These are phyloP conservation scores for Arthrobotrys iridis DNA, from an alignment of 2,329 filamentous ascomycete species.

Conservation along the genomic window DNA sequence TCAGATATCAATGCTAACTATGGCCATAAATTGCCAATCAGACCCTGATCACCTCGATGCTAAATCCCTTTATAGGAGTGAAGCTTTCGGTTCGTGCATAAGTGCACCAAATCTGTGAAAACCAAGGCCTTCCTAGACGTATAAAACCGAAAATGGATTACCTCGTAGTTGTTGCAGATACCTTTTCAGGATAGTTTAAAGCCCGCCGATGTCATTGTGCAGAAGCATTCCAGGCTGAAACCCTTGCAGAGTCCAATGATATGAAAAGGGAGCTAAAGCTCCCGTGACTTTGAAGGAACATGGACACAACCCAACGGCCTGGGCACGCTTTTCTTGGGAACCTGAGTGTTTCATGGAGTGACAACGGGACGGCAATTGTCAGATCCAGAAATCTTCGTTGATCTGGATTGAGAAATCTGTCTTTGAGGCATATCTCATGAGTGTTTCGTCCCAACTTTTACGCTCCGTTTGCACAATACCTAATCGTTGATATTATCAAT, in stretches of 20 bases:
- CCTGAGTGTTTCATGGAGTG: conserved; percentile 51
- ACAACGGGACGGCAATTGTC: conserved; percentile 47
- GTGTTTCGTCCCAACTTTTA: conserved; percentile 54
- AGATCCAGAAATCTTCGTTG: conserved; percentile 40
- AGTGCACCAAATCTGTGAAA: conserved; percentile 28
- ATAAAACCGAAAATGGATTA: conserved; percentile 29
- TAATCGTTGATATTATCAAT: conserved; percentile 34
- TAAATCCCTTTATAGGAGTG: conserved; percentile 22
- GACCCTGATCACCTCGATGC: conserved; percentile 33
- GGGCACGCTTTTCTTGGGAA: conserved; percentile 30
- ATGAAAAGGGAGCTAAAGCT: conserved; percentile 39
- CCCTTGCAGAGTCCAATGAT: conserved; percentile 40
- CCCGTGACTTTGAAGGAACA: conserved; percentile 48
- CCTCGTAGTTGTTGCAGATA: conserved; percentile 46
- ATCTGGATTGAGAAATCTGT: conserved; percentile 15
- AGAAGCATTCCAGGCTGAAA: conserved; percentile 51
- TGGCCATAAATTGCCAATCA: conserved; percentile 42
- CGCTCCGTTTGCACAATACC: conserved; percentile 16
- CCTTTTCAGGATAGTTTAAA: conserved; percentile 41
- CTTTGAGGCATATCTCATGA: conserved; percentile 5
- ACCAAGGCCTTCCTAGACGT: conserved; percentile 28
- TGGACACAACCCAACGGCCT: conserved; percentile 48
- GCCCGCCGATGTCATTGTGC: conserved; percentile 50
- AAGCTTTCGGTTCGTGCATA: conserved; percentile 27
- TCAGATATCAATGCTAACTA: conserved; percentile 7